These are phyloP conservation scores for Shiraia bambusicola DNA, from an alignment of 2,329 filamentous ascomycete species.

Conservation along the genomic window DNA sequence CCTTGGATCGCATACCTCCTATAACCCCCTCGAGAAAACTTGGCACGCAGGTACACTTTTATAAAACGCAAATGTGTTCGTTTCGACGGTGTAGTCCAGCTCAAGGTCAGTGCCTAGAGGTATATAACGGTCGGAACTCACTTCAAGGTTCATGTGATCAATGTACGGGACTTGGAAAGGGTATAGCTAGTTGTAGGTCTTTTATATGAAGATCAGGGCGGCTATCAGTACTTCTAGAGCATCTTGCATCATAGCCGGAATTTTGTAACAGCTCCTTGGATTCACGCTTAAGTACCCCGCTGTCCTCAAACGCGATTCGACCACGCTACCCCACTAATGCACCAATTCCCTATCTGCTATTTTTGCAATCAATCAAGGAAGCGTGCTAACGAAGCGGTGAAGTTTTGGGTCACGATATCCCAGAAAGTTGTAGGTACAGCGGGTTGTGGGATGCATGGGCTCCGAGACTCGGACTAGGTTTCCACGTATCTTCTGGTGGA, in stretches of 20 bases:
- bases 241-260: conserved; percentile 10
- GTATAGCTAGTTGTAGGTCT: too few relatives aligned
- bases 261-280: conserved; percentile 1
- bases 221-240: neutral
- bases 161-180: too few relatives aligned
- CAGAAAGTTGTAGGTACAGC: too few relatives aligned
- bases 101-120: neutral
- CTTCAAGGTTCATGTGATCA: neutral
- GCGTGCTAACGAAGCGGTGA: conserved; percentile 5
- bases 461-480: neutral
- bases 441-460: too few relatives aligned
- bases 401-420: neutral
- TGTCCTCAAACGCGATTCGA: conserved; percentile 5
- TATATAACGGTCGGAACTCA: neutral
- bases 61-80: neutral
- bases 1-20: conserved; percentile 52
- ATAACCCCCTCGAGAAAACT: conserved; percentile 8
- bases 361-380: conserved; percentile 1
- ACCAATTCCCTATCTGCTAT: conserved; percentile 6
- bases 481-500: neutral
- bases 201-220: neutral
- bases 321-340: conserved; percentile 7
- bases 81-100: neutral
- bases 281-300: conserved; percentile 5
- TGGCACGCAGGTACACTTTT: neutral